Base-by-base conservation (phyloP, 768 basidiomycete species). In the Termitomyces bulborhizus region DNA sequence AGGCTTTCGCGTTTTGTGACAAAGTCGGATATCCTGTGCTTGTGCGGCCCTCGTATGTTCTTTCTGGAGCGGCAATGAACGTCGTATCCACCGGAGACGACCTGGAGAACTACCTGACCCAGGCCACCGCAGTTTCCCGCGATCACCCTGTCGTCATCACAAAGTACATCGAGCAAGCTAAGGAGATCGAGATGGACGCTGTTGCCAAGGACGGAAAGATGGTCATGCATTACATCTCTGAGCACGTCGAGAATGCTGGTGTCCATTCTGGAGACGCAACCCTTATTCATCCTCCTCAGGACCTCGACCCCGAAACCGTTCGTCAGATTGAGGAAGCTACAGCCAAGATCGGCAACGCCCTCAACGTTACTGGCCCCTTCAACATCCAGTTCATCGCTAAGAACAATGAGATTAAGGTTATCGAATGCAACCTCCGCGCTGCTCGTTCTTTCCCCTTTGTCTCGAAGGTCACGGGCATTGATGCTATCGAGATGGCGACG, bases 351-450 rank as follows among this genome's bases (percentile, higher is more conserved):
- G 97, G 93, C 31, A 90, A 94, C 56, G 96, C 97, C 13, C 83
- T 99, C 55, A 97, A 98, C 67, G 95, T 98, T 45, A 98, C 96
- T 5, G 97, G 96, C 6, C 96, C 96, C 1, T 98, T 89, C 84
- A 99, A 99, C 68, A 99, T 99, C 67, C 96, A 99, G 76, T 98
- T 99, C 74, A 98, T 99, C 63, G 96, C 96, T 49, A 99, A 99
- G 82, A 90, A 99, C 75, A 98, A 98, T 75, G 96, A 98, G 72
- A 98, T 99, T 80, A 99, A 99, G 80, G 96, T 99, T 64, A 99
- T 99, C 69, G 96, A 99, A 71, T 98, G 96, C 73, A 99, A 99
- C 73, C 76, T 99, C 34, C 92, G 96, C 54, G 97, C 97, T 0
- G 96, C 96, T 24, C 84, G 96, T 58, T 98, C 96, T 0, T 98